Percentiles rank a stretch among this genome's conserved stretches.
phyloP scores from a whole-genome alignment of 176 grass and related monocot species.

The Cenchrus purpureus region DNA sequence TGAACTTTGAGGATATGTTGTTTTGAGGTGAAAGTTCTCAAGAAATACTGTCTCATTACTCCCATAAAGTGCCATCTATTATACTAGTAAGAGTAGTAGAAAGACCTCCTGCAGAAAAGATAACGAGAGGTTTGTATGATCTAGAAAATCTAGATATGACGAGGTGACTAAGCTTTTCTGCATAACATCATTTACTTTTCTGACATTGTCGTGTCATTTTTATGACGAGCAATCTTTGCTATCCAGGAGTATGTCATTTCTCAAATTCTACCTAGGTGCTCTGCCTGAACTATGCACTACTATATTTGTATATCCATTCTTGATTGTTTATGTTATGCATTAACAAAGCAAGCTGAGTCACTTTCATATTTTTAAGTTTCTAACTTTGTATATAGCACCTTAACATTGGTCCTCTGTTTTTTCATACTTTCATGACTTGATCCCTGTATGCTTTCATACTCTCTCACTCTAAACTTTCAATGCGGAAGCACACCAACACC shows the following conservation, averaged over 20 bases:
- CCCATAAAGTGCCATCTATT: not conserved
- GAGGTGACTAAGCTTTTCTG: not conserved
- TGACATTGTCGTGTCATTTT: not conserved
- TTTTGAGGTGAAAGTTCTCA: not conserved
- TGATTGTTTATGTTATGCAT: not conserved
- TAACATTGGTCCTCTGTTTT: not conserved
- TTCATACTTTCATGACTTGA: not conserved
- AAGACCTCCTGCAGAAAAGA: not conserved
- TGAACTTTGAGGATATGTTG: not conserved
- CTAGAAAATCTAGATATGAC: too few relatives aligned
- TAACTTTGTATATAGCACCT: not conserved
- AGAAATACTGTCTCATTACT: slow-evolving; percentile 1
- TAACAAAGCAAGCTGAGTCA: not conserved
- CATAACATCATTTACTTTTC: slow-evolving; percentile 14
- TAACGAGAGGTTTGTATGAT: not conserved
- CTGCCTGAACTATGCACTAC: not conserved
- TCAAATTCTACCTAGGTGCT: not conserved
- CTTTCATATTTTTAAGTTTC: not conserved
- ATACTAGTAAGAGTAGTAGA: not conserved
- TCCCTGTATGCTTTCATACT: not conserved
- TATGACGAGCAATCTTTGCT: not conserved
- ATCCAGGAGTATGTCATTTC: not conserved
- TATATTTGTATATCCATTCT: not conserved
- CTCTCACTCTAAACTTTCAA: not conserved
- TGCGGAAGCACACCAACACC: not conserved